Evolutionary conservation across 2,329 filamentous ascomycete genomes (phyloP), one percentile per base, ranked within the genome.

Genomic region (Fusarium drepaniforme): DNA sequence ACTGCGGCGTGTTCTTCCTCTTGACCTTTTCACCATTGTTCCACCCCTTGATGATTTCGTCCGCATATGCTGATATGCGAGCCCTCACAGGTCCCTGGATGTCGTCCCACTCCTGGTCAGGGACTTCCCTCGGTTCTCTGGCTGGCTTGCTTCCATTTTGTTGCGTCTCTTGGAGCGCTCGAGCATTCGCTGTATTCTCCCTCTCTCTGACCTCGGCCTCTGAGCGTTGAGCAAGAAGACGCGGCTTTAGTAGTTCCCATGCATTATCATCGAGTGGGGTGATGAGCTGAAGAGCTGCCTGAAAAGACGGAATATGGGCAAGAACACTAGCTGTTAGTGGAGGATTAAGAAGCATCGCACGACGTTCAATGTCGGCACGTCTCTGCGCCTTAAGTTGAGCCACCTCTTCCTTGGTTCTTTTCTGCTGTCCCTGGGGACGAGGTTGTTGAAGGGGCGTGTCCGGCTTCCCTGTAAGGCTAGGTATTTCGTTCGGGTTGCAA

Each of bases 41-140:
- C 93, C 93, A 96, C 44, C 85, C 86, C 68, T 90, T 86, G 75
- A 95, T 93, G 70, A 92, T 88, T 57, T 94, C 91, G 73, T 95
- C 92, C 11, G 93, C 93, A 82, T 92, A 92, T 51, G 86, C 84
- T 72, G 89, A 88, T 69, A 96, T 90, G 62, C 87, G 89, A 63
- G 90, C 88, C 57, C 93, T 90, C 30, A 95, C 84, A 1, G 93
- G 91, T 30, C 88, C 88, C 81, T 96, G 93, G 7, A 88, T 83
- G 66, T 93, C 90, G 77, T 95, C 92, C 90, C 93, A 95, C 75
- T 93, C 89, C 70, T 89, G 87, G 73, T 94, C 93, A 44, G 90
- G 85, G 35, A 89, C 86, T 73, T 93, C 90, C 78, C 90, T 80
- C 2, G 71, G 57, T 40, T 67, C 70, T 35, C 72, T 70, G 38